A percentile compares a stretch with the other conserved stretches of the same genome.
Evolutionary conservation across 306 rosid species (phyloP).

Genomic region (Ammopiptanthus mongolicus): DNA sequence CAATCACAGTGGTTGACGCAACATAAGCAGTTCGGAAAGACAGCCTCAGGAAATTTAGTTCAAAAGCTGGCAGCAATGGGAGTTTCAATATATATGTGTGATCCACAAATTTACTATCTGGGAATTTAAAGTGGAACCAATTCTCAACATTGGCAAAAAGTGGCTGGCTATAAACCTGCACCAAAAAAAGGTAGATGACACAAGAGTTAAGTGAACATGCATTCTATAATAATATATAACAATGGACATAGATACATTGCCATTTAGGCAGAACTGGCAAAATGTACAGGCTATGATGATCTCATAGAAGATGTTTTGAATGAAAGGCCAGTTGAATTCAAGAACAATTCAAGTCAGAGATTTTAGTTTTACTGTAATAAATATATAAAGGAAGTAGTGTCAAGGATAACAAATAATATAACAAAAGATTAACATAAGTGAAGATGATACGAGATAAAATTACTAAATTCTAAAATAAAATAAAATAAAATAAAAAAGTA

Average conservation of each 20-base stretch:
- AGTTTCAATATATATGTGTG: conserved; percentile 29
- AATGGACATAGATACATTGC: not conserved
- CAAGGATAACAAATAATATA: too few species aligned
- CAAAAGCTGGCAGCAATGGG: conserved; percentile 36
- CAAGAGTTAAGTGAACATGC: not conserved
- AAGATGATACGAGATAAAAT: too few species aligned
- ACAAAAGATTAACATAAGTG: too few species aligned
- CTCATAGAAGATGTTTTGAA: too few species aligned
- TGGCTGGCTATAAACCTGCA: conserved; percentile 66
- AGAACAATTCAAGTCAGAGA: too few species aligned
- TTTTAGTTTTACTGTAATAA: too few species aligned
- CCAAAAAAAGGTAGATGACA: conserved; percentile 11
- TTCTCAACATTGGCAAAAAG: conserved; percentile 49
- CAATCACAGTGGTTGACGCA: conserved; percentile 42
- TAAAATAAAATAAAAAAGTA: too few species aligned
- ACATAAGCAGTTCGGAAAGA: conserved; percentile 57
- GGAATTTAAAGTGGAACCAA: conserved; percentile 37
- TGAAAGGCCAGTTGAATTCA: too few species aligned
- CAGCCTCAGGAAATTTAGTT: conserved; percentile 44
- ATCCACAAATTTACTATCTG: conserved; percentile 41
- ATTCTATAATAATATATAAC: not conserved
- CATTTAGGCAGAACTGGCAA: not conserved
- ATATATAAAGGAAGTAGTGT: too few species aligned
- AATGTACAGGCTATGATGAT: conserved; percentile 9
- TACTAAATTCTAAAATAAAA: too few species aligned